A percentile compares a stretch with the other conserved stretches of the same genome.
These are phyloP conservation scores for Beauveria pseudobassiana DNA, from an alignment of 2,329 filamentous ascomycete genomes.

Conservation along the genomic window DNA sequence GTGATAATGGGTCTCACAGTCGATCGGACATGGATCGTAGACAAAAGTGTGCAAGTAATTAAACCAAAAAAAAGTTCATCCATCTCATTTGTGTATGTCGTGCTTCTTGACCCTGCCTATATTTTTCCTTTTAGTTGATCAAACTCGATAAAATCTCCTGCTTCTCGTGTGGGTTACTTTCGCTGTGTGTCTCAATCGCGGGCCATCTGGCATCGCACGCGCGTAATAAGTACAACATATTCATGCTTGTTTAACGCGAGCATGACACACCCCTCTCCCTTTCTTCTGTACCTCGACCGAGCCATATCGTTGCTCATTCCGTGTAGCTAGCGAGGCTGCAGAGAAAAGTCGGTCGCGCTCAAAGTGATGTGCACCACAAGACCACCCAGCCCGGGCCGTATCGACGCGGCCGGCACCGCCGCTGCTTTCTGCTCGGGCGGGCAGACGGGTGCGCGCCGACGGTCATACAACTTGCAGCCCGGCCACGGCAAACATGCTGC, in stretches of 20 bases:
- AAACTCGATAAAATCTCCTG: background rate
- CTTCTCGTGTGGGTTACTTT: background rate
- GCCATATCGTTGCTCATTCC: background rate
- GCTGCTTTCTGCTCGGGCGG: background rate
- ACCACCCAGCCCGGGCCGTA: background rate
- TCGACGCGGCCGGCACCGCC: background rate
- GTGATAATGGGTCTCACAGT: background rate
- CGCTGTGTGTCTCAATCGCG: background rate
- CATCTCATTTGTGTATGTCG: background rate
- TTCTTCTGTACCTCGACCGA: background rate
- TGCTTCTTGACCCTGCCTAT: constrained; percentile 1
- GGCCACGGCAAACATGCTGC: background rate
- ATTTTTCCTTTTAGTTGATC: background rate
- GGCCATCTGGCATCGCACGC: background rate
- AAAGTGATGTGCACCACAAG: background rate
- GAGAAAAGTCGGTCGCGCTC: background rate
- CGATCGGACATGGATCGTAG: constrained; percentile 6
- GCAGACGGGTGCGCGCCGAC: background rate
- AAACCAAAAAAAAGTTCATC: background rate
- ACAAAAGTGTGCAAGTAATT: background rate
- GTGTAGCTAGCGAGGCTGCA: background rate
- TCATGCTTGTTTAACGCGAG: background rate
- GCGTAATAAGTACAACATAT: background rate
- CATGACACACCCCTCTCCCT: background rate
- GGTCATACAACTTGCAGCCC: background rate